Conservation (phyloP, 1,284 basidiomycete genomes). For the Moesziomyces globuligerus region DNA sequence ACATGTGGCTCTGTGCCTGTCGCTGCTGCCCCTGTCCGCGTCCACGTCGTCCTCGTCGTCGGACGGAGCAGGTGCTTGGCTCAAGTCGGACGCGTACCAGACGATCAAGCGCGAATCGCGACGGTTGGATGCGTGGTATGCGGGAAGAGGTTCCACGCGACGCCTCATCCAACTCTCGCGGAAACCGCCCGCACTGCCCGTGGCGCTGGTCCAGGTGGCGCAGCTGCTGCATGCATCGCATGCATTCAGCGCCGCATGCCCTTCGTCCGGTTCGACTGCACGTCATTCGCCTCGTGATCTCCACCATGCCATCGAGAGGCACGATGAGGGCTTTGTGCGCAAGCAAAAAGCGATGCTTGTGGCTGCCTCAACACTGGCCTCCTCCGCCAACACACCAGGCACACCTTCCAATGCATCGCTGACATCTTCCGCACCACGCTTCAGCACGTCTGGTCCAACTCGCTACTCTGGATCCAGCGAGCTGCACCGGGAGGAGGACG, state of each 20-base stretch:
- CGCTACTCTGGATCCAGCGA: conserved; percentile 11
- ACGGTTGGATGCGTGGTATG: conserved; percentile 48
- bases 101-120: conserved; percentile 41
- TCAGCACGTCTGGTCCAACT: conserved; percentile 14
- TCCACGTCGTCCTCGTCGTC: conserved; percentile 3
- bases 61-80: conserved; percentile 21
- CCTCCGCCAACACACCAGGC: conserved; percentile 1
- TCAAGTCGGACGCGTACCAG: conserved; percentile 29
- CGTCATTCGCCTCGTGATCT: conserved; percentile 55
- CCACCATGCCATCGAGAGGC: conserved; percentile 54
- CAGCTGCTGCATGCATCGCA: conserved; percentile 54
- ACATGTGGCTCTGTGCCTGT: conserved; percentile 54
- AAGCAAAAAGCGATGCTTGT: conserved; percentile 38
- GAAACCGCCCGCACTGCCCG: conserved; percentile 41
- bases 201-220: conserved; percentile 45
- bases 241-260: conserved; percentile 52
- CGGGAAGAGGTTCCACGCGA: conserved; percentile 42
- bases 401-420: conserved; percentile 6
- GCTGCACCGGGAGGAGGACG: neutral
- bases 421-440: conserved; percentile 3
- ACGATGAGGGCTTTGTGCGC: conserved; percentile 49
- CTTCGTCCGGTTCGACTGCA: conserved; percentile 42
- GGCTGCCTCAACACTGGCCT: conserved; percentile 14
- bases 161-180: conserved; percentile 46
- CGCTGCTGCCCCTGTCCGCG: conserved; percentile 23